These are phyloP conservation scores for Glebionis coronaria DNA, from an alignment of 129 eudicot genomes.

Conservation along the genomic window DNA sequence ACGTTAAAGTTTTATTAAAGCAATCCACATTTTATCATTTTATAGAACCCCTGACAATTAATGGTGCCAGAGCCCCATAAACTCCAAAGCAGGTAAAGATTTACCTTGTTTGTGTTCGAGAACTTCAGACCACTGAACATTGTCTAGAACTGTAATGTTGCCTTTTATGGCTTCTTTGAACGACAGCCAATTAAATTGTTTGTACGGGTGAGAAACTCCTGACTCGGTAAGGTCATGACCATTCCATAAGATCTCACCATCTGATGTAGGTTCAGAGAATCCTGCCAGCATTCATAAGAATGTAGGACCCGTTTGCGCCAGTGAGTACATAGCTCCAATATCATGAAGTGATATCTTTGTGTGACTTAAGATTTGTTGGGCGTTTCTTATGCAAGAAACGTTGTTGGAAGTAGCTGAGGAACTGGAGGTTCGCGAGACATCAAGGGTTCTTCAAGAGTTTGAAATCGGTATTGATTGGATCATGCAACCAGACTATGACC, in stretches of 20 bases:
- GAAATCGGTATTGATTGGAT: no score
- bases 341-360: conserved; percentile 82
- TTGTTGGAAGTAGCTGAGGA: conserved; percentile 78
- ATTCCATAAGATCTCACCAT: no score
- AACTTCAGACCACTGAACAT: no score
- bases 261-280: conserved; percentile 80
- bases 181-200: conserved; percentile 89
- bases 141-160: no score
- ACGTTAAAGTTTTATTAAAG: no score
- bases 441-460: no score
- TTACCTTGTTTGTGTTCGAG: no score
- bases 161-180: no score
- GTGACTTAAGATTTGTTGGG: conserved; percentile 90
- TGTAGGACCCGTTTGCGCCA: conserved; percentile 90
- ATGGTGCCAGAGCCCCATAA: no score
- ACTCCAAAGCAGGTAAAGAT: no score
- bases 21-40: no score
- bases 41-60: no score
- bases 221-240: conserved; percentile 77
- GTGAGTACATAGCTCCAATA: conserved; percentile 84
- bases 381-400: conserved; percentile 96
- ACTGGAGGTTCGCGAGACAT: conserved; percentile 73
- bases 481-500: conserved; percentile 14
- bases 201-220: conserved; percentile 85
- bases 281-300: conserved; percentile 88